These are phyloP conservation scores for Fraxinus velutina DNA, from an alignment of 305 asterid genomes.

Conservation along the genomic window DNA sequence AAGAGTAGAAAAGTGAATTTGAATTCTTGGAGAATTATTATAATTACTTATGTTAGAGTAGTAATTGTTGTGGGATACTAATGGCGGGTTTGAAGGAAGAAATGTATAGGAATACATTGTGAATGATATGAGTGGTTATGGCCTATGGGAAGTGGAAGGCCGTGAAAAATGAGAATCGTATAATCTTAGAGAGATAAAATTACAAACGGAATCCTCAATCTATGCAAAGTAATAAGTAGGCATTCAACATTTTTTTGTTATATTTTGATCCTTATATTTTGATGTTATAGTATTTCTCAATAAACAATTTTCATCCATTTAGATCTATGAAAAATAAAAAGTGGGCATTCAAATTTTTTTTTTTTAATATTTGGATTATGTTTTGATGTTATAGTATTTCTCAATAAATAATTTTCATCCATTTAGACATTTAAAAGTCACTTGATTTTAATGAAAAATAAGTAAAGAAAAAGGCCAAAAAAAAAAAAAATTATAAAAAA, in stretches of 20 bases:
- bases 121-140: slow-evolving; percentile 8
- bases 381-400: no score
- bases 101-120: slow-evolving; percentile 31
- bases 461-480: not conserved
- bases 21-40: slow-evolving; percentile 12
- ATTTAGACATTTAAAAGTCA: not conserved
- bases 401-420: no score
- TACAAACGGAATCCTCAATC: not conserved
- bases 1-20: slow-evolving; percentile 17
- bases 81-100: slow-evolving; percentile 29
- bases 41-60: not conserved
- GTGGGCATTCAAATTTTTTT: no score
- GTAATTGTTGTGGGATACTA: not conserved
- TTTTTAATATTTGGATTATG: no score
- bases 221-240: not conserved
- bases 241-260: not conserved
- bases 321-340: no score
- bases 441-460: not conserved
- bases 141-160: not conserved
- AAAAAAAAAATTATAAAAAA: not conserved
- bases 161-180: not conserved
- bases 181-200: not conserved
- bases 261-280: not conserved
- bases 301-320: not conserved
- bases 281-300: not conserved